A percentile compares a stretch with the other conserved stretches of the same genome.
These are phyloP conservation scores for Cercospora citrullina DNA, from an alignment of 2,329 filamentous ascomycete genomes.

Conservation along the genomic window DNA sequence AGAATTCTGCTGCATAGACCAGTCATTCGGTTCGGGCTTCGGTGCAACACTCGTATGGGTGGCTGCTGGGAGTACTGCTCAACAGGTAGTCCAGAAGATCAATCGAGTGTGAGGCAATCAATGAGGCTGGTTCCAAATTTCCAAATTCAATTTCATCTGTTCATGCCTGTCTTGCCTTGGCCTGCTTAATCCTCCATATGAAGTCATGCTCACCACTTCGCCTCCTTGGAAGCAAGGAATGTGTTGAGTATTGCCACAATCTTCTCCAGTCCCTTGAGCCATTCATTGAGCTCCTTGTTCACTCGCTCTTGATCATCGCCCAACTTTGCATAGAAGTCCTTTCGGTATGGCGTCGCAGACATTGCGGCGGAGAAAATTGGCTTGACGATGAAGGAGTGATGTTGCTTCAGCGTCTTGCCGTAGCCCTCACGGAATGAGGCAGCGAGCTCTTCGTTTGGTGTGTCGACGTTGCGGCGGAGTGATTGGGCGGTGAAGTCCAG, in stretches of 20 bases:
- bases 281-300: slow-evolving; percentile 62
- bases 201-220: slow-evolving; percentile 36
- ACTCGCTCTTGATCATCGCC: slow-evolving; percentile 67
- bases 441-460: slow-evolving; percentile 71
- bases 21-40: background rate
- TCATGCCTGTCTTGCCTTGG: background rate
- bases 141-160: background rate
- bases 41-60: background rate
- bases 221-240: slow-evolving; percentile 59
- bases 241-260: slow-evolving; percentile 72
- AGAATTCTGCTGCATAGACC: background rate
- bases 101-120: background rate
- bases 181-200: background rate
- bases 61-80: background rate
- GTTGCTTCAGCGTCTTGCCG: slow-evolving; percentile 79
- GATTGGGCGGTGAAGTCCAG: slow-evolving; percentile 91
- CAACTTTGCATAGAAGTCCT: slow-evolving; percentile 89
- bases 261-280: slow-evolving; percentile 76
- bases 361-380: slow-evolving; percentile 91
- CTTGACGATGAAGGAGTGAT: slow-evolving; percentile 88
- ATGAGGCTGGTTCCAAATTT: background rate
- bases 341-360: slow-evolving; percentile 87
- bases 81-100: background rate
- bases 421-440: slow-evolving; percentile 87
- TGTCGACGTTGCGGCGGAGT: slow-evolving; percentile 72